Evolutionary conservation across 2,329 filamentous ascomycete genomes (phyloP).

Genomic region (Colletotrichum scovillei): DNA sequence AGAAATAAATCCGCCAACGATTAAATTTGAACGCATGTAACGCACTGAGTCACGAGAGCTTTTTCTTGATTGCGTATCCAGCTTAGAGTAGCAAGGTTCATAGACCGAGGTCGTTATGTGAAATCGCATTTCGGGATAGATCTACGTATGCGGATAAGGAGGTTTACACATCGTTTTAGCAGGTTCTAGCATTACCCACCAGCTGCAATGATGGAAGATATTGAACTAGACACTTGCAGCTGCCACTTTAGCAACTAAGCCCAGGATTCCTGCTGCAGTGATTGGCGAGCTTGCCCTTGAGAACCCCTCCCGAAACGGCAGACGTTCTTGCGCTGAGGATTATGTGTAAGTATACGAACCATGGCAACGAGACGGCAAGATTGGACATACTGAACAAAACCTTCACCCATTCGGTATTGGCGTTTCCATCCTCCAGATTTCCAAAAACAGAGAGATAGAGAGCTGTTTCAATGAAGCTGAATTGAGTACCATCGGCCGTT

Average conservation of each 20-base stretch:
- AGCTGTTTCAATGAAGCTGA: conserved; percentile 39
- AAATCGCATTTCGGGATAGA: too few species aligned
- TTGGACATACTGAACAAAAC: conserved; percentile 33
- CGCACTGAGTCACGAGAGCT: too few species aligned
- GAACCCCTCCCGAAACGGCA: conserved; percentile 34
- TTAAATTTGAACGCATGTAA: too few species aligned
- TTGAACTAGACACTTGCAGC: conserved; percentile 10
- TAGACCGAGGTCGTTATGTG: too few species aligned
- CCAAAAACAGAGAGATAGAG: conserved; percentile 40
- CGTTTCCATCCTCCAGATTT: conserved; percentile 36
- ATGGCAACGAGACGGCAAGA: background rate
- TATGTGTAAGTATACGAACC: background rate
- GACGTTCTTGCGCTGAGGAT: conserved; percentile 28
- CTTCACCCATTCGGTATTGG: conserved; percentile 36
- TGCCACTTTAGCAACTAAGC: conserved; percentile 28
- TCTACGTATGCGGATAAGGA: too few species aligned
- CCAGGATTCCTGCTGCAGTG: conserved; percentile 30
- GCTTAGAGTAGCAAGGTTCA: too few species aligned
- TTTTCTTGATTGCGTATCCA: too few species aligned
- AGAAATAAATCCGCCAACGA: too few species aligned
- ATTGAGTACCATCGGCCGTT: conserved; percentile 27
- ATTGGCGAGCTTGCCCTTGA: conserved; percentile 20
- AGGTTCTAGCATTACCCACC: too few species aligned
- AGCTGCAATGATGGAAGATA: too few species aligned
- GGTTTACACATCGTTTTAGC: too few species aligned